Conservation (phyloP, 2,329 filamentous ascomycete species). For the Magnaporthales sp. region DNA sequence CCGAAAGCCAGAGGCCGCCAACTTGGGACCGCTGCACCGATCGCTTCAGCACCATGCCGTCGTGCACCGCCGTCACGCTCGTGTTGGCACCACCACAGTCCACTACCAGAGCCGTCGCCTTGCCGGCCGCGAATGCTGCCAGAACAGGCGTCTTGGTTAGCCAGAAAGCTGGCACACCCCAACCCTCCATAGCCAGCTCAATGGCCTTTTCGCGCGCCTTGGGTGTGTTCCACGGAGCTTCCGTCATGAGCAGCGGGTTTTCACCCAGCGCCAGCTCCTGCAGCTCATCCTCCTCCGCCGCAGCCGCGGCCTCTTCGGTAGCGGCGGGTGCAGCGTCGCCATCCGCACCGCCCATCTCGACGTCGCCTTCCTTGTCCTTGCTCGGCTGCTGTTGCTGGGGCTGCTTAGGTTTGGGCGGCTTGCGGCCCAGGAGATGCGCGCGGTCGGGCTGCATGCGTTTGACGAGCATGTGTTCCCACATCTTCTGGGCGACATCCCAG, state of each 20-base stretch:
- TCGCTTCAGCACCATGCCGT: slow-evolving; percentile 89
- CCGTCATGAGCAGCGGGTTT: slow-evolving; percentile 86
- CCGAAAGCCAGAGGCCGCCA: slow-evolving; percentile 83
- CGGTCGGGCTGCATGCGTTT: slow-evolving; percentile 75
- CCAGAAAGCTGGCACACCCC: slow-evolving; percentile 93
- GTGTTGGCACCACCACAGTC: slow-evolving; percentile 86
- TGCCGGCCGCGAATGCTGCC: slow-evolving; percentile 85
- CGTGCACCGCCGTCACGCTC: slow-evolving; percentile 83
- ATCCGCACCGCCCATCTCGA: slow-evolving; percentile 44
- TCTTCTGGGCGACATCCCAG: slow-evolving; percentile 81
- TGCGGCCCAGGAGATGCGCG: slow-evolving; percentile 46
- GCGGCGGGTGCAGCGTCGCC: slow-evolving; percentile 42
- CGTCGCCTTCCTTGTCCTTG: slow-evolving; percentile 56
- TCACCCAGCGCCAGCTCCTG: slow-evolving; percentile 71
- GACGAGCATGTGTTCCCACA: slow-evolving; percentile 92
- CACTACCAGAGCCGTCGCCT: slow-evolving; percentile 84
- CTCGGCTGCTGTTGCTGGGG: slow-evolving; percentile 66
- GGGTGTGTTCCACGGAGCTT: slow-evolving; percentile 82
- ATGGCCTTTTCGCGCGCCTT: slow-evolving; percentile 91
- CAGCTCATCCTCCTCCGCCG: slow-evolving; percentile 35
- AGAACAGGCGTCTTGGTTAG: slow-evolving; percentile 82
- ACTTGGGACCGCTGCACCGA: slow-evolving; percentile 78
- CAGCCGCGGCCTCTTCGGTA: slow-evolving; percentile 52
- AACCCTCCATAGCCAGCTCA: slow-evolving; percentile 94
- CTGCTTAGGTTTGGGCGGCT: slow-evolving; percentile 2